phyloP scores from a whole-genome alignment of 306 rosid genomes.

The Herpetospermum pedunculosum region DNA sequence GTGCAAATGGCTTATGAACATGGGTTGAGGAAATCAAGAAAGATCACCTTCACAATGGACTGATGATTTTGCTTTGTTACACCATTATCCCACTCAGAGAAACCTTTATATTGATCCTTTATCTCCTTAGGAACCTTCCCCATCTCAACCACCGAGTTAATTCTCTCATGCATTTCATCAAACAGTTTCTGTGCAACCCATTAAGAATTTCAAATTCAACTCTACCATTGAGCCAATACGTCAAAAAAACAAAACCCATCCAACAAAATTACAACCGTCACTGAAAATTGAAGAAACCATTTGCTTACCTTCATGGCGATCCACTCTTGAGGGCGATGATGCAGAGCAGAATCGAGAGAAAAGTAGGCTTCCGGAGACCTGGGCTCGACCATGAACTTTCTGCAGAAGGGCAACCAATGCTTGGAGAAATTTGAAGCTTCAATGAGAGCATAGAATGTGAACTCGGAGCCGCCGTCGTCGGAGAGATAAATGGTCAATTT shows the following conservation, averaged over 20 bases:
- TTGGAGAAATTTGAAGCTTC: slow-evolving; percentile 45
- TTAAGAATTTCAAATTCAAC: background rate
- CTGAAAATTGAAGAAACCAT: background rate
- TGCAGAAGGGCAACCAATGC: slow-evolving; percentile 60
- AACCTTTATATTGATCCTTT: slow-evolving; percentile 28
- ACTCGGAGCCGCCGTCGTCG: slow-evolving; percentile 56
- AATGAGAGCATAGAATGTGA: slow-evolving; percentile 52
- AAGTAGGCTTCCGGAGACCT: slow-evolving; percentile 52
- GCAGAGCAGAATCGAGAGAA: slow-evolving; percentile 8
- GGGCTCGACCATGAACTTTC: slow-evolving; percentile 36
- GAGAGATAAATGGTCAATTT: slow-evolving; percentile 53
- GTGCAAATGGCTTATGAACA: background rate
- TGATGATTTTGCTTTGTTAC: slow-evolving; percentile 51
- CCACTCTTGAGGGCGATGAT: slow-evolving; percentile 15
- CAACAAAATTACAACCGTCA: background rate
- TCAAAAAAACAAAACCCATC: background rate
- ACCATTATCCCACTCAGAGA: slow-evolving; percentile 43
- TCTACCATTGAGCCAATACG: background rate
- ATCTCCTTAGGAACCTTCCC: slow-evolving; percentile 30
- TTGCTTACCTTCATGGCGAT: slow-evolving; percentile 28
- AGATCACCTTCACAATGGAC: slow-evolving; percentile 41
- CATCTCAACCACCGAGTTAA: slow-evolving; percentile 22
- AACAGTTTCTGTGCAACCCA: slow-evolving; percentile 36
- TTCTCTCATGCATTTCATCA: slow-evolving; percentile 50
- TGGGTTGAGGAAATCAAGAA: background rate